Evolutionary conservation across 2,329 filamentous ascomycete species (phyloP).

Genomic region (Sordariomycetes sp.): DNA sequence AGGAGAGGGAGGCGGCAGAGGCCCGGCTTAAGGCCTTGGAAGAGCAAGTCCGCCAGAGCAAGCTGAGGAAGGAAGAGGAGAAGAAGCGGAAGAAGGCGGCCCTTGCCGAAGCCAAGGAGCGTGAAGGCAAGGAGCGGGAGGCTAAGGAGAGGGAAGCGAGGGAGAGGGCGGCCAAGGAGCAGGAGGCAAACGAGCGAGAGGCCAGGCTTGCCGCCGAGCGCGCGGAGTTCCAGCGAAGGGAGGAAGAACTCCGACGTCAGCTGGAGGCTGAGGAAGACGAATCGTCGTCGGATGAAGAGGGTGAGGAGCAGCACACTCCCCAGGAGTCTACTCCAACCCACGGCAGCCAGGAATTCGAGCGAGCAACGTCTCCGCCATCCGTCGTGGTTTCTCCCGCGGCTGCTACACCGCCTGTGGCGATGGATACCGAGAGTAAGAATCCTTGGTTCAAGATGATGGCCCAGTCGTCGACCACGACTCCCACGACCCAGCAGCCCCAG

Average conservation of each 20-base stretch:
- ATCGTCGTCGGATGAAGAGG: constrained; percentile 73
- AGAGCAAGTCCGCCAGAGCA: constrained; percentile 85
- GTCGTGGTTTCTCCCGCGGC: constrained; percentile 28
- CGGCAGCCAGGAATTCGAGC: constrained; percentile 40
- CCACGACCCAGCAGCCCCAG: constrained; percentile 20
- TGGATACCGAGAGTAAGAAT: constrained; percentile 76
- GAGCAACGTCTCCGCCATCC: constrained; percentile 28
- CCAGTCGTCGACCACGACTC: constrained; percentile 45
- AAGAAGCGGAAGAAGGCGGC: constrained; percentile 87
- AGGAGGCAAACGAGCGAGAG: constrained; percentile 30
- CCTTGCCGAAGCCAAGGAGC: constrained; percentile 73
- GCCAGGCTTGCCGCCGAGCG: constrained; percentile 69
- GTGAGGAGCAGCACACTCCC: constrained; percentile 53
- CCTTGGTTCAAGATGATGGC: constrained; percentile 88
- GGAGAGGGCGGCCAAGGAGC: constrained; percentile 43
- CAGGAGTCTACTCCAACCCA: constrained; percentile 45
- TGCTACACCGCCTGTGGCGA: constrained; percentile 32
- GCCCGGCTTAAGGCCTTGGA: constrained; percentile 80
- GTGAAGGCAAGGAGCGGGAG: constrained; percentile 18
- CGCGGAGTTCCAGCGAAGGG: constrained; percentile 85
- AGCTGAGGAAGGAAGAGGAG: constrained; percentile 92
- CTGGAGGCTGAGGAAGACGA: constrained; percentile 65
- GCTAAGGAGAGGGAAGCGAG: constrained; percentile 3
- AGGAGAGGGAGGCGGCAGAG: constrained; percentile 68
- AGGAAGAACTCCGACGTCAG: constrained; percentile 79